Percentiles rank a stretch among this genome's conserved stretches.
phyloP scores from a whole-genome alignment of 2,329 filamentous ascomycete species.

The Tolypocladium inflatum region DNA sequence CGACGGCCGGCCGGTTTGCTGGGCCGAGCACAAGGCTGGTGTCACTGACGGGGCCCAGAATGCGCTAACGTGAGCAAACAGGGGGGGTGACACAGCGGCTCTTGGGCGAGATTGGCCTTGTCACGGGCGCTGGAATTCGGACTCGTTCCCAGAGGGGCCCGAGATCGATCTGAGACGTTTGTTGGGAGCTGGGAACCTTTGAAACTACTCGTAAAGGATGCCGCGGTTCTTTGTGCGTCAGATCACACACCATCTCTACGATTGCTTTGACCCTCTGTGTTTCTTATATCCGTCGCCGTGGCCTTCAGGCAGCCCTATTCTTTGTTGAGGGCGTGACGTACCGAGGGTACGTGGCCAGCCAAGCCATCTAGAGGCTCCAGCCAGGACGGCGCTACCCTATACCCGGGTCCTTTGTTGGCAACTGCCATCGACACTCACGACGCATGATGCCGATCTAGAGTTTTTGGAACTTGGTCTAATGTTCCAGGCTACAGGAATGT shows the following conservation, averaged over 20 bases:
- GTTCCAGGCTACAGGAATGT: too few relatives aligned
- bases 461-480: too few relatives aligned
- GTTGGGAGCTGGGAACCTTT: background rate
- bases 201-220: background rate
- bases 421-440: background rate
- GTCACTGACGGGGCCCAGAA: background rate
- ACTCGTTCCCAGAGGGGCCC: background rate
- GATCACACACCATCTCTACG: background rate
- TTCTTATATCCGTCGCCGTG: background rate
- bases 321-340: background rate
- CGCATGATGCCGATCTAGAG: background rate
- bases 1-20: background rate
- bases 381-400: background rate
- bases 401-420: background rate
- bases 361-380: background rate
- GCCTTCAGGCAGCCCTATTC: background rate
- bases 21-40: constrained; percentile 1
- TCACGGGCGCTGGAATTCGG: background rate
- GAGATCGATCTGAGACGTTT: background rate
- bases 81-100: background rate
- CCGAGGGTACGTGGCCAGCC: constrained; percentile 1
- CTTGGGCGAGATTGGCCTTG: background rate
- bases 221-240: background rate
- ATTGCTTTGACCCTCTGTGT: background rate
- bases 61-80: background rate